These are phyloP conservation scores for Dioscorea alata DNA, from an alignment of 106 monocot genomes.

Conservation along the genomic window DNA sequence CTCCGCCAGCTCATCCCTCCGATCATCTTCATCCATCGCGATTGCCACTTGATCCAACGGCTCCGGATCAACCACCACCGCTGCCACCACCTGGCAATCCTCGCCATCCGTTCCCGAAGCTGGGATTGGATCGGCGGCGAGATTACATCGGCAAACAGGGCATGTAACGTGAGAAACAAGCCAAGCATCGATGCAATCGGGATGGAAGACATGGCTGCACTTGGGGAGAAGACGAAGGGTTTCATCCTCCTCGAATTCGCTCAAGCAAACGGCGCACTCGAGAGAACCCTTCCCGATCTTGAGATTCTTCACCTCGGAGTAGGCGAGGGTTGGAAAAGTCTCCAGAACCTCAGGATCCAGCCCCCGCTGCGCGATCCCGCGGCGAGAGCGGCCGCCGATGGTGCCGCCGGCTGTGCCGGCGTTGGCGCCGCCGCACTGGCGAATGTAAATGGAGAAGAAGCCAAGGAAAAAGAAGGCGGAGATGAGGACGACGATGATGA, in stretches of 20 bases:
- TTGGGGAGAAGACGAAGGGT: conserved; percentile 68
- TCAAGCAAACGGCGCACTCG: conserved; percentile 90
- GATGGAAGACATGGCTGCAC: conserved; percentile 90
- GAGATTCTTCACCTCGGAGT: conserved; percentile 77
- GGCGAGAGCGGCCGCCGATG: not conserved
- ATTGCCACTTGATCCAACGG: conserved; percentile 26
- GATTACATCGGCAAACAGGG: conserved; percentile 83
- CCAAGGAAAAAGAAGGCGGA: conserved; percentile 73
- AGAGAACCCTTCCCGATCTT: conserved; percentile 66
- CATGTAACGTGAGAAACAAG: conserved; percentile 79
- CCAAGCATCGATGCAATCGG: conserved; percentile 94
- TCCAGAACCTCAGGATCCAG: conserved; percentile 55
- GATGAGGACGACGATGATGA: conserved; percentile 68
- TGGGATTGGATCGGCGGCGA: conserved; percentile 13
- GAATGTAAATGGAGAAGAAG: conserved; percentile 85
- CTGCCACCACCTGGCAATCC: not conserved
- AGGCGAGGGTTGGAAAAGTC: conserved; percentile 65
- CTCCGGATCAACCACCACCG: not conserved
- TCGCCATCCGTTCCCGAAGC: not conserved
- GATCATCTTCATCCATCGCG: conserved; percentile 10
- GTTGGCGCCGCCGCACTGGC: conserved; percentile 31
- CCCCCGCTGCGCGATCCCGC: conserved; percentile 22
- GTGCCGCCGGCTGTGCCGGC: not conserved
- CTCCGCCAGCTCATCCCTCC: conserved; percentile 19
- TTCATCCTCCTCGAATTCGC: conserved; percentile 92